Base-by-base conservation (phyloP, 495 filamentous ascomycete species). In the Penicillium roqueforti region DNA sequence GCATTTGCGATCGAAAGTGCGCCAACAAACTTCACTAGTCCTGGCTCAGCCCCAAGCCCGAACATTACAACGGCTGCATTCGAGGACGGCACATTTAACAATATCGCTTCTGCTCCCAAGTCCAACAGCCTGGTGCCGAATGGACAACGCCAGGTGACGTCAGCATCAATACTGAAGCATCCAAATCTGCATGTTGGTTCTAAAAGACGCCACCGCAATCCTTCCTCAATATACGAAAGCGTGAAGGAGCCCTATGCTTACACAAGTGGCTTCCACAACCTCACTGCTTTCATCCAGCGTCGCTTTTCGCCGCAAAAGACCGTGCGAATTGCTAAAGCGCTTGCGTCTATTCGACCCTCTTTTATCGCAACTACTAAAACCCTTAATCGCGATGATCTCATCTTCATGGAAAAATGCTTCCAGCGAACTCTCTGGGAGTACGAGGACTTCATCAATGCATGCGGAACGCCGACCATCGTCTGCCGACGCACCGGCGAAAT, bases 371-470 rank as follows among this genome's bases (percentile, higher is more conserved):
- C 87, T 51, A 92, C 87, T 20, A 86, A 86, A 56, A 89, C 86
- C 3, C 74, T 97, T 32, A 91, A 89, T 51, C 76, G 83, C 25
- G 83, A 92, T 62, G 93, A 98, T 66, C 80, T 97, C 18, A 84
- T 98, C 20, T 96, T 97, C 72, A 95, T 93, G 89, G 93, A 98
- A 69, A 92, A 95, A 68, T 92, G 88, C 65, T 89, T 97, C 64
- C 93, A 98, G 66, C 87, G 93, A 36, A 91, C 88, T 1, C 78
- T 98, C 11, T 89, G 86, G 66, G 91, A 95, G 63, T 93, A 95
- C 59, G 89, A 97, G 56, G 89, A 93, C 52, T 92, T 91, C 61
- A 88, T 95, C 78, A 85, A 88, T 52, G 83, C 86, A 43, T 88
- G 83, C 54, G 89, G 89, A 32, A 95, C 91, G 20, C 93, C 93